Evolutionary conservation across 352 stramenopile species (phyloP), one percentile per base, ranked within the genome.

Genomic region (Globisporangium radiosum): DNA sequence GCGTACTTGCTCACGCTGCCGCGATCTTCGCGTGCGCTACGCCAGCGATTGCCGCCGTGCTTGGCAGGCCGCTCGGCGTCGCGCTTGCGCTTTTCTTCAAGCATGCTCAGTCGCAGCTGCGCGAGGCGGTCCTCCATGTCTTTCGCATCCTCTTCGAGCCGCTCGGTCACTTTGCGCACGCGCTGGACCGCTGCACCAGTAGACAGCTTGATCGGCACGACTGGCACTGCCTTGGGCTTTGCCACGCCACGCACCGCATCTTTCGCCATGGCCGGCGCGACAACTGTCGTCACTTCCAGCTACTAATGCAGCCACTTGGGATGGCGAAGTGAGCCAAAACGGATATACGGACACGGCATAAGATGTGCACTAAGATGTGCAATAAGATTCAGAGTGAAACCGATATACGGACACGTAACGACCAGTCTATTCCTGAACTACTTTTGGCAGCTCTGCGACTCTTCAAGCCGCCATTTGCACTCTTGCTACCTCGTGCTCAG

Each of bases 1-100:
- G 79, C 83, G 49, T 93, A 93, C 13, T 78, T 75, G 48, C 81
- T 73, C 49, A 93, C 71, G 56, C 75, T 93, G 1, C 83, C 83
- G 53, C 84, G 77, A 37, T 81, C 75, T 65, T 91, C 79, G 39
- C 84, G 75, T 1, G 83, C 83, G 52, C 83, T 93, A 3, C 83
- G 77, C 83, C 83, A 93, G 17, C 83, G 72, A 44, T 72, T 89
- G 5, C 83, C 83, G 36, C 69, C 72, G 33, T 90, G 79, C 57
- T 90, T 90, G 11, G 70, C 58, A 0, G 80, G 77, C 1, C 77
- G 58, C 19, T 86, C 69, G 38, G 65, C 66, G 38, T 90, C 75
- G 14, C 81, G 67, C 47, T 75, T 78, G 53, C 84, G 62, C 54
- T 88, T 87, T 51, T 93, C 79, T 53, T 90, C 73, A 3, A 76